Evolutionary conservation across 768 basidiomycete genomes (phyloP), one percentile per base, ranked within the genome.

Genomic region (Aureoboletus auriporus): DNA sequence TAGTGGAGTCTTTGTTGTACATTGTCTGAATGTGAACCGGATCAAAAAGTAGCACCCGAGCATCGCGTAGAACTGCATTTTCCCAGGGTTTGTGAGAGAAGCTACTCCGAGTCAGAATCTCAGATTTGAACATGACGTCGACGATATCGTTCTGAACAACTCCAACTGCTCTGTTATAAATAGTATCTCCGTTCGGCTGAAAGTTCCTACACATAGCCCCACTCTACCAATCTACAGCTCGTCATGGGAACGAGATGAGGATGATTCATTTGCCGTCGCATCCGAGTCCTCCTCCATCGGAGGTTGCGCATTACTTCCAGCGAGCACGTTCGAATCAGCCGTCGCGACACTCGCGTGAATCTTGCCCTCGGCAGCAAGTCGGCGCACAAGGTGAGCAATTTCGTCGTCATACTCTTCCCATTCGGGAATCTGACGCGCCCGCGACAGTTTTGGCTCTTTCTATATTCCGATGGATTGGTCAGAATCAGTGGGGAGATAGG

Each of bases 381-480:
- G 75, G 23, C 80, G 76, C 0, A 89, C 84, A 52, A 99, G 91
- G 26, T 70, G 75, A 2, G 94, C 86, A 44, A 98, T 93, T 68
- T 99, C 93, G 6, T 72, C 61, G 65, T 99, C 95, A 62, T 97
- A 98, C 42, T 80, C 80, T 53, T 95, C 93, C 96, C 96, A 99
- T 63, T 98, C 96, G 0, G 96, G 95, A 44, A 98, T 96, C 59
- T 93, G 84, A 33, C 94, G 81, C 4, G 96, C 96, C 20, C 96
- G 82, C 4, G 84, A 79, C 6, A 98, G 77, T 66, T 98, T 99
- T 6, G 94, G 94, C 63, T 98, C 96, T 84, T 98, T 96, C 89
- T 96, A 71, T 63, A 46, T 28, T 36, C 45, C 3, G 17, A 52
- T 28, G 11, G 13, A 52, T 37, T 13, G 29, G 26, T 55, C 23